Conservation (phyloP, 805 yeast species). For the Yarrowia osloensis region DNA sequence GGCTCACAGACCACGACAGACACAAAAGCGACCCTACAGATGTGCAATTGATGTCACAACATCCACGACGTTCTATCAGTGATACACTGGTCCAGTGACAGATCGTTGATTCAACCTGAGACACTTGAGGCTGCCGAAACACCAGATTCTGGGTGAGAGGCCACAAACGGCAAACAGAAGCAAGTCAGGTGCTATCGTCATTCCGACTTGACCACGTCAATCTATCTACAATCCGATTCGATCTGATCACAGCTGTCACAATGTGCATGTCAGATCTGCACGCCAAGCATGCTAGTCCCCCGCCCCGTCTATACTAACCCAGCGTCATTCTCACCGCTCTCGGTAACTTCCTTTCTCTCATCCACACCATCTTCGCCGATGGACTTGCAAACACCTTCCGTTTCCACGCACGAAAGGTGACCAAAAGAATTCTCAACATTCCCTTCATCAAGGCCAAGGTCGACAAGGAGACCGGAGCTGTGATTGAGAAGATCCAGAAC, state of each 20-base stretch:
- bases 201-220: too few relatives aligned
- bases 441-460: slow-evolving; percentile 61
- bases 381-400: background rate
- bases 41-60: background rate
- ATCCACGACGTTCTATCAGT: background rate
- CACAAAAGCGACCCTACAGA: background rate
- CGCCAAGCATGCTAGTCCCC: background rate
- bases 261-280: background rate
- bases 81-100: too few relatives aligned
- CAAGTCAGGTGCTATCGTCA: too few relatives aligned
- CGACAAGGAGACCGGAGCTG: slow-evolving; percentile 57
- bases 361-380: slow-evolving; percentile 9
- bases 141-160: too few relatives aligned
- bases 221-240: background rate
- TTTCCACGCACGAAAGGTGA: background rate
- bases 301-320: background rate
- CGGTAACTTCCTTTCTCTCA: background rate
- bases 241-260: background rate
- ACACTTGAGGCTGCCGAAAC: too few relatives aligned
- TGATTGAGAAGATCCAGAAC: slow-evolving; percentile 53
- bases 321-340: slow-evolving; percentile 6
- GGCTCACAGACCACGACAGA: background rate
- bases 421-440: slow-evolving; percentile 36
- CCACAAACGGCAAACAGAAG: too few relatives aligned
- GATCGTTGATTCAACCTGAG: background rate